Percentiles rank a stretch among this genome's conserved stretches.
phyloP scores from a whole-genome alignment of 768 basidiomycete species.

The Neoboletus subvelutipes region DNA sequence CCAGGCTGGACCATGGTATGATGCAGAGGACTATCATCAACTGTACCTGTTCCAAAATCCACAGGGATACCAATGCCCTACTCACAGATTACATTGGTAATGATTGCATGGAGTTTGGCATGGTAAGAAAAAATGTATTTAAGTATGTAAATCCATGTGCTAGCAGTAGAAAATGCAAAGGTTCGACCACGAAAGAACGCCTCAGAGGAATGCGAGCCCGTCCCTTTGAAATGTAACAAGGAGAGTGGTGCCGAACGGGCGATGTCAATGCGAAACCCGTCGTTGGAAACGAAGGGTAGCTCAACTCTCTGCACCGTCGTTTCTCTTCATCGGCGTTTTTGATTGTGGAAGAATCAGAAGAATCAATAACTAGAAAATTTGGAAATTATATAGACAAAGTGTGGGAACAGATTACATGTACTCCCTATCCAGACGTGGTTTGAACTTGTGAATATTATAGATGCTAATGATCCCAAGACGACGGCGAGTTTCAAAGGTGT shows the following conservation, averaged over 20 bases:
- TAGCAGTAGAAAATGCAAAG: background rate
- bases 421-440: constrained; percentile 1
- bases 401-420: constrained; percentile 25
- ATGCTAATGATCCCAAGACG: background rate
- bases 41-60: constrained; percentile 81
- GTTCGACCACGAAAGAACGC: constrained; percentile 35
- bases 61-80: constrained; percentile 87
- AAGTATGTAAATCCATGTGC: background rate
- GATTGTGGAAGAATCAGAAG: constrained; percentile 47
- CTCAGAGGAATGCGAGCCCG: constrained; percentile 56
- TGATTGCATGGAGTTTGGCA: background rate
- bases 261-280: constrained; percentile 55
- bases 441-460: too few relatives aligned
- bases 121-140: background rate
- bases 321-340: constrained; percentile 53
- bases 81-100: constrained; percentile 82
- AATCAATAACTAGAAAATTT: background rate
- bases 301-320: constrained; percentile 58
- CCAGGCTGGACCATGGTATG: constrained; percentile 73
- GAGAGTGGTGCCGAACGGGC: constrained; percentile 61
- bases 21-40: constrained; percentile 84
- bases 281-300: constrained; percentile 38
- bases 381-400: background rate
- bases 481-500: background rate
- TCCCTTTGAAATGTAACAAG: constrained; percentile 62